Evolutionary conservation across 495 filamentous ascomycete genomes (phyloP).

Genomic region (Tuber aestivum): DNA sequence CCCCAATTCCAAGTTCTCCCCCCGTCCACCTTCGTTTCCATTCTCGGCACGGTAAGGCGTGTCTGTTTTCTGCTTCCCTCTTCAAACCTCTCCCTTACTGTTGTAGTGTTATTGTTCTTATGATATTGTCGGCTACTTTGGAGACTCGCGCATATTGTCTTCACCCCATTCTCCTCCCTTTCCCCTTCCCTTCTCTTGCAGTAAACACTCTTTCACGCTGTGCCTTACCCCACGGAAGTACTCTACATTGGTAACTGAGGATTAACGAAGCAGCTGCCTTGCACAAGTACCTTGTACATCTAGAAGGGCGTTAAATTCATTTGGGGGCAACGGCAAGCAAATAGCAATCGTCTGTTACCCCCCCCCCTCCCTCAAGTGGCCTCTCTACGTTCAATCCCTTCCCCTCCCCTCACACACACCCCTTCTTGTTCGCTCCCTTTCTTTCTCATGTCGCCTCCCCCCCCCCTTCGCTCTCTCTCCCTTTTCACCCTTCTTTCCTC

Average conservation of each 20-base stretch:
- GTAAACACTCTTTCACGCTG: background rate
- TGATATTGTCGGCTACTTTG: background rate
- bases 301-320: background rate
- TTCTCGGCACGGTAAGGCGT: background rate
- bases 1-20: constrained; percentile 13
- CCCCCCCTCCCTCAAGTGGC: constrained; percentile 17
- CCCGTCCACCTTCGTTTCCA: background rate
- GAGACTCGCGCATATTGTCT: background rate
- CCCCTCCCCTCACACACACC: constrained; percentile 28
- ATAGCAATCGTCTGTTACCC: constrained; percentile 35
- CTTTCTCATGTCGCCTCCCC: background rate
- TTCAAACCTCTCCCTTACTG: background rate
- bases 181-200: background rate
- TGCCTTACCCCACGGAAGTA: background rate
- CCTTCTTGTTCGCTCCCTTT: constrained; percentile 23
- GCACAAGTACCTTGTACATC: background rate
- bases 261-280: background rate
- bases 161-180: background rate
- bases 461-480: background rate
- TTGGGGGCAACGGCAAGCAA: background rate
- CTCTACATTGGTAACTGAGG: background rate
- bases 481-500: background rate
- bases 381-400: constrained; percentile 14
- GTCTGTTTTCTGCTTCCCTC: background rate
- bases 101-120: background rate